Conservation (phyloP, 768 basidiomycete genomes). For the Leccinum rimulosum region DNA sequence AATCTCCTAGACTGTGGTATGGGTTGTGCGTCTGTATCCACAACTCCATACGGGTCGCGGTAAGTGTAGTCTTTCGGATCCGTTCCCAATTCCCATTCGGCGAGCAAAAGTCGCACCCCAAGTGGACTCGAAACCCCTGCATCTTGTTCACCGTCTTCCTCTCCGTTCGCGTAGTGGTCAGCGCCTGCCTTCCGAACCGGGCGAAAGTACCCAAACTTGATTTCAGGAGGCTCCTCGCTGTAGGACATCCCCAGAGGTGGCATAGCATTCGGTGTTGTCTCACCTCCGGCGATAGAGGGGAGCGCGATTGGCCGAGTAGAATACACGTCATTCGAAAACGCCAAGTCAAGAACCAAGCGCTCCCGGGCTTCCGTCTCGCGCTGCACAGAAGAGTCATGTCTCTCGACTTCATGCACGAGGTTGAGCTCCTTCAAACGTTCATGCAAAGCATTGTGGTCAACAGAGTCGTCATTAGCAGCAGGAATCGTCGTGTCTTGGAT, state of each 20-base stretch:
- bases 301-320: conserved; percentile 42
- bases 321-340: conserved; percentile 56
- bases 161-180: conserved; percentile 29
- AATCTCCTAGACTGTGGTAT: conserved; percentile 14
- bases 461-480: conserved; percentile 39
- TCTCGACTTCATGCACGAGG: conserved; percentile 36
- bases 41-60: conserved; percentile 51
- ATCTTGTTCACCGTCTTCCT: conserved; percentile 15
- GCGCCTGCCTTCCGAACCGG: conserved; percentile 39
- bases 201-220: conserved; percentile 61
- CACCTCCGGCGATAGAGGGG: background rate
- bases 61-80: conserved; percentile 52
- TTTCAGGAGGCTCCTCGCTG: conserved; percentile 50
- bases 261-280: conserved; percentile 8
- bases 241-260: conserved; percentile 45
- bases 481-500: conserved; percentile 45
- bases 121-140: conserved; percentile 36
- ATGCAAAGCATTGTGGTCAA: conserved; percentile 33
- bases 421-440: conserved; percentile 45
- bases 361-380: conserved; percentile 56
- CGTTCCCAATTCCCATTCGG: conserved; percentile 63
- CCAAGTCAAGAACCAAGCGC: conserved; percentile 61
- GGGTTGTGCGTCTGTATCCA: conserved; percentile 17
- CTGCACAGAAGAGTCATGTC: conserved; percentile 39
- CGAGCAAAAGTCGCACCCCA: conserved; percentile 61